These are phyloP conservation scores for Phytopythium montanum DNA, from an alignment of 352 stramenopile genomes.

Conservation along the genomic window DNA sequence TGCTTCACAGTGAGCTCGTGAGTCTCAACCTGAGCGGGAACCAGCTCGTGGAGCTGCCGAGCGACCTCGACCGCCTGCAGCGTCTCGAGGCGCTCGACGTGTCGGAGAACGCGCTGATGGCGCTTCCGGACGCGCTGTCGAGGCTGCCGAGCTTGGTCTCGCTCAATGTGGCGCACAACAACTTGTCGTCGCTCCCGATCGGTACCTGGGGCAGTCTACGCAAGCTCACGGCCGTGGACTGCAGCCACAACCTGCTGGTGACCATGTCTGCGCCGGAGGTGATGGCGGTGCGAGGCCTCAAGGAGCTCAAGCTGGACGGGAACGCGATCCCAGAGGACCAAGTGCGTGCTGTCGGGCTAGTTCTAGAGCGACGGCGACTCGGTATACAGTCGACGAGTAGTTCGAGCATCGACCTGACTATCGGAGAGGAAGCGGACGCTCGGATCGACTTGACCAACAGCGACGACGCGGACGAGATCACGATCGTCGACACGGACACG, in stretches of 20 bases:
- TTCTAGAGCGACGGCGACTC: neutral
- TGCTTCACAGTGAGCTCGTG: conserved; percentile 27
- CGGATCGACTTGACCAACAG: neutral
- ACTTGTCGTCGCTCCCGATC: conserved; percentile 29
- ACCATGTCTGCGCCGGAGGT: conserved; percentile 9
- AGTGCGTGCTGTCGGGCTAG: conserved; percentile 11
- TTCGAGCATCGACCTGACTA: neutral
- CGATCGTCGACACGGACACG: neutral
- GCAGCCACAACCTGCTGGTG: conserved; percentile 35
- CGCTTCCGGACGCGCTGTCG: conserved; percentile 27
- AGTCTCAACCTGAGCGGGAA: conserved; percentile 53
- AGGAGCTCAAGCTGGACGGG: conserved; percentile 16
- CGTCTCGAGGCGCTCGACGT: conserved; percentile 40
- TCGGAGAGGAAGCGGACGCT: neutral
- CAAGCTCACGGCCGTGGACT: conserved; percentile 33
- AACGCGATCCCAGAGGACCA: conserved; percentile 21
- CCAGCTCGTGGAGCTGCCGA: conserved; percentile 38
- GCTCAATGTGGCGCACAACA: conserved; percentile 56
- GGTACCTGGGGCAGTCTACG: conserved; percentile 20
- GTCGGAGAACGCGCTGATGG: conserved; percentile 55
- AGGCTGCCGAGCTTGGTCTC: conserved; percentile 29
- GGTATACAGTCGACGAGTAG: neutral
- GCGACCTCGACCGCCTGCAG: conserved; percentile 24
- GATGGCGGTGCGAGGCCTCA: conserved; percentile 9
- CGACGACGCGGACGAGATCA: neutral